phyloP scores from a whole-genome alignment of 257 asterid species.

The Solanum okadae region DNA sequence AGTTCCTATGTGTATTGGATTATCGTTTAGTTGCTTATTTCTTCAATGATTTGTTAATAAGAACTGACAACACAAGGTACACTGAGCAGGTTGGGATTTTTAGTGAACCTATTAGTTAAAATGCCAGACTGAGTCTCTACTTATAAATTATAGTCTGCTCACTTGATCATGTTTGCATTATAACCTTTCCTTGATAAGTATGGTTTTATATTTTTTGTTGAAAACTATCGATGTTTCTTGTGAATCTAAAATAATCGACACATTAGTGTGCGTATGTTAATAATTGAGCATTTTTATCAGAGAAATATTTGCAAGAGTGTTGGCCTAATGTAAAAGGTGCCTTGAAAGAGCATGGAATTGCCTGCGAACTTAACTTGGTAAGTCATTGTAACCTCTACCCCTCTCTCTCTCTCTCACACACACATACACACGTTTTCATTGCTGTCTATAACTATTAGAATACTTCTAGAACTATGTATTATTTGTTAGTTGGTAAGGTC shows the following conservation, averaged over 20 bases:
- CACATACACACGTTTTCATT: background rate
- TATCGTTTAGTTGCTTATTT: background rate
- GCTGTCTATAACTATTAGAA: background rate
- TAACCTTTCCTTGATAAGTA: background rate
- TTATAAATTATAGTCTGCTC: background rate
- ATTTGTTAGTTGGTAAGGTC: background rate
- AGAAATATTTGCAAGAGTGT: slow-evolving; percentile 80
- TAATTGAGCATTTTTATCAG: slow-evolving; percentile 17
- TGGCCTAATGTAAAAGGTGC: slow-evolving; percentile 80
- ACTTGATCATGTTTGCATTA: background rate
- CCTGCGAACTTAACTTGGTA: slow-evolving; percentile 69
- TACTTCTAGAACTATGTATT: background rate
- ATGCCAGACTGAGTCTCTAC: background rate
- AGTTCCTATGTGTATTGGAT: background rate
- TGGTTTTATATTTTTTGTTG: background rate
- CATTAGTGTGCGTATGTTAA: background rate
- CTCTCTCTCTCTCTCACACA: background rate
- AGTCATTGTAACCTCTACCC: slow-evolving; percentile 1
- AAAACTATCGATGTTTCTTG: background rate
- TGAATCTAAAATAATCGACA: background rate
- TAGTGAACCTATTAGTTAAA: background rate
- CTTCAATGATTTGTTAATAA: background rate
- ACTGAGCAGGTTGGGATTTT: background rate
- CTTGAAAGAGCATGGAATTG: slow-evolving; percentile 59
- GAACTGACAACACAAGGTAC: background rate